Conservation (phyloP, 768 basidiomycete genomes). For the Hygrocybe punicea region DNA sequence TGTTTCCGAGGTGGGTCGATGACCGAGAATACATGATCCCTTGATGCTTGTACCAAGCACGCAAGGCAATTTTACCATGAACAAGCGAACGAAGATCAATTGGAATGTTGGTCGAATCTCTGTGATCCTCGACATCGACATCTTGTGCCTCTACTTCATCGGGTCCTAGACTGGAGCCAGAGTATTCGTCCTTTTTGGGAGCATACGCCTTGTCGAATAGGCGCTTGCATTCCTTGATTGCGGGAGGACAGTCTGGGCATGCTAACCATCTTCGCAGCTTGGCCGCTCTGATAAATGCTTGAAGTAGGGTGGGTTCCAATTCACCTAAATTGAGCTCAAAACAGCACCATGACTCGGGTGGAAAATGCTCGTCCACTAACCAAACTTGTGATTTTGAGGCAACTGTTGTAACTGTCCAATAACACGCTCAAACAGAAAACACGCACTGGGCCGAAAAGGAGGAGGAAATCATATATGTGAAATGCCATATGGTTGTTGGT, state of each 20-base stretch:
- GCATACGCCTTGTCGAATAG: constrained; percentile 5
- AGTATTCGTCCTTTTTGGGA: constrained; percentile 4
- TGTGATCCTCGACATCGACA: background rate
- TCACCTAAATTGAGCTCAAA: constrained; percentile 2
- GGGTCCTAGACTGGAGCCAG: background rate
- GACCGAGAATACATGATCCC: constrained; percentile 7
- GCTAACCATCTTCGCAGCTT: background rate
- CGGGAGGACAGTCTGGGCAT: background rate
- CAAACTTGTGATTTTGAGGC: constrained; percentile 29
- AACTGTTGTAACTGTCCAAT: constrained; percentile 36
- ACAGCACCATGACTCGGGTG: background rate
- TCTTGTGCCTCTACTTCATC: too few relatives aligned
- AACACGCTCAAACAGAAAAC: constrained; percentile 37
- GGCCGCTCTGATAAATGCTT: constrained; percentile 3
- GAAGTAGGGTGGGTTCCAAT: constrained; percentile 1
- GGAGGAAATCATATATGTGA: constrained; percentile 29
- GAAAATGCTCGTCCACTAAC: constrained; percentile 15
- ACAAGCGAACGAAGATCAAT: background rate
- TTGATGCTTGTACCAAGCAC: background rate
- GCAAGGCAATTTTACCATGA: background rate
- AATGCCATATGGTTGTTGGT: constrained; percentile 33
- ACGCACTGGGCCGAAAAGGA: constrained; percentile 35
- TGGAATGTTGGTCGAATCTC: background rate
- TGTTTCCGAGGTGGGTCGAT: constrained; percentile 19
- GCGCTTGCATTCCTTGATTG: background rate